phyloP scores from a whole-genome alignment of 192 early-diverging fungal species.

The Coemansia erecta region DNA sequence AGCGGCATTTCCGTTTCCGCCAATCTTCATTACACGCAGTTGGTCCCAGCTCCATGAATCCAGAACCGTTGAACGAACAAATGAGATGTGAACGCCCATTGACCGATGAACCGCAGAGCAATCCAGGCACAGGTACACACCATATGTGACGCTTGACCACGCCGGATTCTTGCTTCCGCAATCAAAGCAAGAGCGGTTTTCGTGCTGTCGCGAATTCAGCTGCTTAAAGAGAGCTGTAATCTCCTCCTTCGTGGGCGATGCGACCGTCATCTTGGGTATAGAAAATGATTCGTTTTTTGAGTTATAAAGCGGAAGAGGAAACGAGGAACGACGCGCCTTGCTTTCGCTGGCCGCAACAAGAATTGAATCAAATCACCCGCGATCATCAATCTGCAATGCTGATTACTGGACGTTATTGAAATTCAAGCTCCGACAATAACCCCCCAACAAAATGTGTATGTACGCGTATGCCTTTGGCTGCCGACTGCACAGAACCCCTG shows the following conservation, averaged over 20 bases:
- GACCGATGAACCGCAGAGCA: slow-evolving; percentile 95
- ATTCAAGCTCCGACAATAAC: no score
- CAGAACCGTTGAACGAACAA: slow-evolving; percentile 88
- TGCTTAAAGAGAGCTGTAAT: slow-evolving; percentile 47
- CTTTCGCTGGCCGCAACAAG: no score
- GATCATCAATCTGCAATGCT: not conserved
- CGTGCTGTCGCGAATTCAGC: slow-evolving; percentile 38
- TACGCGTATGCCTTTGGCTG: no score
- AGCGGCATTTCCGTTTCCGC: slow-evolving; percentile 79
- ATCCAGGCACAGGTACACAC: slow-evolving; percentile 93
- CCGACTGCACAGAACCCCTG: no score
- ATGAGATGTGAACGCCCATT: slow-evolving; percentile 96
- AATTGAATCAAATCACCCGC: not conserved
- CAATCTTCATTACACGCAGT: slow-evolving; percentile 82
- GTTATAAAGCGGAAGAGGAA: no score
- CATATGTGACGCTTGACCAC: slow-evolving; percentile 93
- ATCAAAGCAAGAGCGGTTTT: slow-evolving; percentile 85
- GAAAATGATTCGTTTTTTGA: no score
- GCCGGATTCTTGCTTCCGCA: slow-evolving; percentile 93
- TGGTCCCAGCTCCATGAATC: slow-evolving; percentile 95
- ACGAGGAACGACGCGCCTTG: no score
- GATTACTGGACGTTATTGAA: not conserved
- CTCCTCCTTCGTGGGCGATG: slow-evolving; percentile 41
- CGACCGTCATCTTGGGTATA: slow-evolving; percentile 20
- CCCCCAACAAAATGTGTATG: no score